These are phyloP conservation scores for Pleurotus platypus DNA, from an alignment of 768 basidiomycete species.

Conservation along the genomic window DNA sequence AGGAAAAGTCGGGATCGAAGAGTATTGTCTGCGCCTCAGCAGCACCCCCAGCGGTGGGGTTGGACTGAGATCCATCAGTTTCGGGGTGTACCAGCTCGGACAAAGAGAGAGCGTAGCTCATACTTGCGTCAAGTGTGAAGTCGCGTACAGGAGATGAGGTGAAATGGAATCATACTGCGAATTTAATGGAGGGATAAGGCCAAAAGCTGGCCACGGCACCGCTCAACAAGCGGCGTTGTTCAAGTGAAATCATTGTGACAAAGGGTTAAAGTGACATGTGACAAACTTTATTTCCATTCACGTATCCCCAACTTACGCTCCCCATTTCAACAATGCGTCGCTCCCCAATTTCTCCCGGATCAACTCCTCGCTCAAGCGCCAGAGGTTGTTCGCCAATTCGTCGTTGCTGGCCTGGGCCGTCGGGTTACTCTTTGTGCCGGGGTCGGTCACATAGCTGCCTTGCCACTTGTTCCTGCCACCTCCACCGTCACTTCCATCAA, in stretches of 20 bases:
- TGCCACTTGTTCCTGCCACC: conserved; percentile 1
- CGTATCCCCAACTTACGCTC: background rate
- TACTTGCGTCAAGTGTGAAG: no score
- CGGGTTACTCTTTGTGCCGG: background rate
- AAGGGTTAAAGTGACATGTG: background rate
- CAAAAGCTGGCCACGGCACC: no score
- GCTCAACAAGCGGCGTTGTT: background rate
- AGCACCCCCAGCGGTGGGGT: no score
- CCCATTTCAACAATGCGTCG: conserved; percentile 1
- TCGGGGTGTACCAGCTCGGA: no score
- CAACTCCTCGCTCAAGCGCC: background rate
- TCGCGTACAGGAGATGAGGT: no score
- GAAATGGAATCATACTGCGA: no score
- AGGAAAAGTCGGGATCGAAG: no score
- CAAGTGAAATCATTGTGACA: background rate
- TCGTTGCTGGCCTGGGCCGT: background rate
- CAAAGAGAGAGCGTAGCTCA: no score
- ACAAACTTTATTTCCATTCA: background rate
- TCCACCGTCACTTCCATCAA: background rate
- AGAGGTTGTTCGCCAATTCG: background rate
- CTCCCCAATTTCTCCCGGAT: background rate
- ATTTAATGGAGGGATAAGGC: no score
- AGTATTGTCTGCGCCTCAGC: no score
- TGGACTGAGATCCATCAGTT: no score
- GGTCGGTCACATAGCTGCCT: conserved; percentile 1